phyloP scores from a whole-genome alignment of 495 filamentous ascomycete species.

The Achaetomiella virescens region DNA sequence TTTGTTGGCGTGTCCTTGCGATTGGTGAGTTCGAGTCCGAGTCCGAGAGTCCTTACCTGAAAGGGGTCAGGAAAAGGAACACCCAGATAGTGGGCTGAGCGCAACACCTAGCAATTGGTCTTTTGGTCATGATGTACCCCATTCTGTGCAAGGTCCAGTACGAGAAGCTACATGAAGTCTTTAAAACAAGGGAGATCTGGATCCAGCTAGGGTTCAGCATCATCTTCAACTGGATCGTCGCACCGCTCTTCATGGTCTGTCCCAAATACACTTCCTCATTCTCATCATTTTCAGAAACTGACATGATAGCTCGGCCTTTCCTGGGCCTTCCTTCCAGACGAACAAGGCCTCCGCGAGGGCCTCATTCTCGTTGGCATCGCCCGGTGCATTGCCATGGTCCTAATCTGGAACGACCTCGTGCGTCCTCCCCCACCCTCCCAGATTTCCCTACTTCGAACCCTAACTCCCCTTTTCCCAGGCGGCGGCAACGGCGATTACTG shows the following conservation, averaged over 20 bases:
- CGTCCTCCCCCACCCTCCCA: constrained; percentile 9
- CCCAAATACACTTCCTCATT: constrained; percentile 32
- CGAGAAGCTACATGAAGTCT: constrained; percentile 67
- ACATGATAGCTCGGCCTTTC: constrained; percentile 71
- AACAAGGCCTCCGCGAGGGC: constrained; percentile 59
- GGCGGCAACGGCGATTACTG: constrained; percentile 80
- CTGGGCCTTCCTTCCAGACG: constrained; percentile 78
- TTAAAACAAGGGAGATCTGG: constrained; percentile 61
- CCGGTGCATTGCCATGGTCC: constrained; percentile 75
- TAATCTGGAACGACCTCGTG: constrained; percentile 33
- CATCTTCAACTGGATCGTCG: constrained; percentile 83
- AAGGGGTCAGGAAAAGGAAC: too few species aligned
- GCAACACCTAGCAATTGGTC: constrained; percentile 72
- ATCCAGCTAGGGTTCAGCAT: constrained; percentile 73
- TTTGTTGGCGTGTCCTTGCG: constrained; percentile 68
- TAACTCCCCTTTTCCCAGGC: constrained; percentile 31
- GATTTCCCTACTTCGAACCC: not conserved
- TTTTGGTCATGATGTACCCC: constrained; percentile 93
- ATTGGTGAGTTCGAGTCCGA: constrained; percentile 50
- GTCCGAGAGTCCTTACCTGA: not conserved
- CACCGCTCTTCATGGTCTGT: constrained; percentile 88
- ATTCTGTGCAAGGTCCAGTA: constrained; percentile 90
- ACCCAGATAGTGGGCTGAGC: too few species aligned
- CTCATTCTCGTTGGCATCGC: constrained; percentile 74
- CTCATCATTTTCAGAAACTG: constrained; percentile 53